Evolutionary conservation across 2,329 filamentous ascomycete genomes (phyloP).

Genomic region (Penicillium crustosum): DNA sequence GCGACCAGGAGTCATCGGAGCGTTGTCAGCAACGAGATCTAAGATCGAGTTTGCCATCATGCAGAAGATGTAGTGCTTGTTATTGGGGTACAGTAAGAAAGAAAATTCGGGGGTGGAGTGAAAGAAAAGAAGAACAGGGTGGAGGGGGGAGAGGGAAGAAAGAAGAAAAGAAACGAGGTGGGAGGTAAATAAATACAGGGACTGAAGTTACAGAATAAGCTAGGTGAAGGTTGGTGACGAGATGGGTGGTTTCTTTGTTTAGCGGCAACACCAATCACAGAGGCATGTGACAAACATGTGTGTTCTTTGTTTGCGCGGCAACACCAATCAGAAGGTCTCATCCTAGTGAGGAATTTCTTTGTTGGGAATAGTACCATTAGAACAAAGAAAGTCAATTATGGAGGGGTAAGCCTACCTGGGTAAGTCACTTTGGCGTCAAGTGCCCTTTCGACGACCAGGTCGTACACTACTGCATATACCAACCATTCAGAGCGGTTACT

Average conservation of each 20-base stretch:
- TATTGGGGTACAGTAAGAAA: no score
- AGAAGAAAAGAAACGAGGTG: neutral
- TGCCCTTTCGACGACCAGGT: neutral
- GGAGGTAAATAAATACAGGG: neutral
- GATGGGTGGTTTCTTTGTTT: slow-evolving; percentile 1
- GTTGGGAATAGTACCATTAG: neutral
- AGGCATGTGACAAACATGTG: neutral
- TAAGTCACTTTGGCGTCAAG: neutral
- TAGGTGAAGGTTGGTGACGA: neutral
- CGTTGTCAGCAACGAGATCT: no score
- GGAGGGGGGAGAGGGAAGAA: neutral
- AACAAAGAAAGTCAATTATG: neutral
- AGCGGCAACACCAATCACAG: neutral
- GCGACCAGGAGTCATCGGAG: no score
- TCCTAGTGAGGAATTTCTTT: neutral
- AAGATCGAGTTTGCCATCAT: no score
- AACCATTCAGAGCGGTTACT: neutral
- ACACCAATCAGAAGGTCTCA: neutral
- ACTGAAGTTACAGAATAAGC: neutral
- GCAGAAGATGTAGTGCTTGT: no score
- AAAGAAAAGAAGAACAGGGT: neutral
- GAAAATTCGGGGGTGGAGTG: neutral
- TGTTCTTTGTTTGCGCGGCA: slow-evolving; percentile 6
- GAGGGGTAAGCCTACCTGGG: neutral
- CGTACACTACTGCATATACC: neutral